Conservation (phyloP, 1,284 basidiomycete genomes). For the Ceratorhiza oryzae-sativae region DNA sequence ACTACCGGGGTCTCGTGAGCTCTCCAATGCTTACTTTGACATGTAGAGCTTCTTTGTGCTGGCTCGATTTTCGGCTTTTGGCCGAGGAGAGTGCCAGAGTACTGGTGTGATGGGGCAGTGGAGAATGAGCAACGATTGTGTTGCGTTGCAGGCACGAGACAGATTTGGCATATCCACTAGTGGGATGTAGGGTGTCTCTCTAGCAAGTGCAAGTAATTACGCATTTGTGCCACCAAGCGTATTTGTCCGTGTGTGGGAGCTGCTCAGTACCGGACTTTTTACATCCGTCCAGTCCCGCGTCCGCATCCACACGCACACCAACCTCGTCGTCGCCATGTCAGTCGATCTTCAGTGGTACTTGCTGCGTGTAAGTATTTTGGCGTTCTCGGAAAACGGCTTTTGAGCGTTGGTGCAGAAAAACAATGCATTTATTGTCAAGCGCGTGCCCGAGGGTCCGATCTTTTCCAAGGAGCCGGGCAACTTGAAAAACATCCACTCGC, state of each 20-base stretch:
- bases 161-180: too few relatives aligned
- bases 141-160: too few relatives aligned
- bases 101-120: too few relatives aligned
- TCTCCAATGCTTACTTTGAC: too few relatives aligned
- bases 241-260: neutral
- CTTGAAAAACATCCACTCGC: constrained; percentile 84
- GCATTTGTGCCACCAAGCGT: neutral
- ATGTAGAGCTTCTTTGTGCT: too few relatives aligned
- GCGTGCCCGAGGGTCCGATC: constrained; percentile 69
- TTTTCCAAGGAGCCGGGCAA: constrained; percentile 91
- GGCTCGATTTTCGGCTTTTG: too few relatives aligned
- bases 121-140: too few relatives aligned
- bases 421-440: constrained; percentile 87
- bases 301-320: constrained; percentile 30
- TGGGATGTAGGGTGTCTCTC: too few relatives aligned
- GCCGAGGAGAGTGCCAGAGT: too few relatives aligned
- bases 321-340: constrained; percentile 52
- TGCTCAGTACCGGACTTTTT: constrained; percentile 21
- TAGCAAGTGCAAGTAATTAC: too few relatives aligned
- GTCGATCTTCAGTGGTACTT: constrained; percentile 91
- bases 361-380: constrained; percentile 69
- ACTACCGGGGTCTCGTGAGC: too few relatives aligned
- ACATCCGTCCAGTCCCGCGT: constrained; percentile 22
- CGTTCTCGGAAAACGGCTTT: neutral
- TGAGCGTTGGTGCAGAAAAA: constrained; percentile 60